Evolutionary conservation across 1,284 basidiomycete species (phyloP).

Genomic region (Austropuccinia psidii): DNA sequence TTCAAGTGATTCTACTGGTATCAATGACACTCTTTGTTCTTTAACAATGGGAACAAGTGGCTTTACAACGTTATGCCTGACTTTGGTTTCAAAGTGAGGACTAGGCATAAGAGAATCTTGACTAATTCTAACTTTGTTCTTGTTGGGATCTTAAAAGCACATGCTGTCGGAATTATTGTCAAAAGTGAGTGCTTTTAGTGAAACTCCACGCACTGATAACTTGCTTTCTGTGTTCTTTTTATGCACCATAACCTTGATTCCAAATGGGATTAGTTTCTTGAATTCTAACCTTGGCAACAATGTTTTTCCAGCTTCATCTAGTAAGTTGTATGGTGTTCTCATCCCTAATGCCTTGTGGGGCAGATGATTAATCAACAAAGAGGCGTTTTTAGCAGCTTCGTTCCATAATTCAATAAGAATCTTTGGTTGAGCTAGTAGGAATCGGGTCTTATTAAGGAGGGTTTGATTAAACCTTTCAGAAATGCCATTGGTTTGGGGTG

Average conservation of each 20-base stretch:
- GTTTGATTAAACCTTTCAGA: conserved; percentile 15
- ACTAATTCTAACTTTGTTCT: background rate
- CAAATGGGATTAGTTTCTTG: background rate
- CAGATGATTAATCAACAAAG: background rate
- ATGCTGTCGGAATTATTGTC: background rate
- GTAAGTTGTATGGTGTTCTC: background rate
- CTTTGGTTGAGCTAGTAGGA: background rate
- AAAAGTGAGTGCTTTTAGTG: no score
- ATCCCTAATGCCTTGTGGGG: background rate
- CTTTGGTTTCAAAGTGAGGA: background rate
- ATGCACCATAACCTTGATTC: conserved; percentile 2
- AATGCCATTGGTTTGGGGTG: background rate
- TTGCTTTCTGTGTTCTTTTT: no score
- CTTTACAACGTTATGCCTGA: background rate
- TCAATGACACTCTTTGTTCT: no score
- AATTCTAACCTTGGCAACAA: background rate
- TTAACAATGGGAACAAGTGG: background rate
- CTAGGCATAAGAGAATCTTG: background rate
- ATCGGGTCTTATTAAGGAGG: background rate
- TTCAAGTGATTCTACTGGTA: no score
- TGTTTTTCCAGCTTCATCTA: background rate
- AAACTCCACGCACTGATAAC: no score
- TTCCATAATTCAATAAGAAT: conserved; percentile 1
- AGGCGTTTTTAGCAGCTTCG: background rate
- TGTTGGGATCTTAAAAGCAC: background rate